Conservation (phyloP, 192 early-diverging fungal species). For the Backusella circina region DNA sequence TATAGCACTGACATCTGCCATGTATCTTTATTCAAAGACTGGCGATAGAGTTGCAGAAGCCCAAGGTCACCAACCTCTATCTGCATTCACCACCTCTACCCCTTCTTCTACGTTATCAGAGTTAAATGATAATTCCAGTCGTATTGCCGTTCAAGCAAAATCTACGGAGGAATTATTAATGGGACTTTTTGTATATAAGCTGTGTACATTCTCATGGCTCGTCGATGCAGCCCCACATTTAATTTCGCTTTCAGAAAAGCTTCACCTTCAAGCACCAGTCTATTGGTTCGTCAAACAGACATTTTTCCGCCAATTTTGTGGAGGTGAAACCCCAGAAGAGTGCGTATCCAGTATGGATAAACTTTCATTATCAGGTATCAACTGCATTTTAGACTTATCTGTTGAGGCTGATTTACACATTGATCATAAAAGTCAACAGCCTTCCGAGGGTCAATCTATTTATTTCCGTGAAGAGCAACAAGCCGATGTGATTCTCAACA, state of each 20-base stretch:
- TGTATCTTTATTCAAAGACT: neutral
- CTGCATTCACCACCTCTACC: neutral
- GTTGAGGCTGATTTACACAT: slow-evolving; percentile 82
- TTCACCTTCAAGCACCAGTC: slow-evolving; percentile 43
- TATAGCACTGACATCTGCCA: neutral
- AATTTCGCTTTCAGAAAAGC: slow-evolving; percentile 50
- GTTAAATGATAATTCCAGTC: slow-evolving; percentile 33
- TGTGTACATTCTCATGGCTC: slow-evolving; percentile 57
- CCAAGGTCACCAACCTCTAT: neutral
- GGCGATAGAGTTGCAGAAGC: slow-evolving; percentile 15
- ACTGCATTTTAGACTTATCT: slow-evolving; percentile 82
- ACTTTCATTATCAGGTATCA: slow-evolving; percentile 61
- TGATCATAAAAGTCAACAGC: slow-evolving; percentile 31
- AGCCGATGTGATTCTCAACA: slow-evolving; percentile 61
- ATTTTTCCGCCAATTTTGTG: slow-evolving; percentile 90
- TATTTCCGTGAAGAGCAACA: slow-evolving; percentile 20
- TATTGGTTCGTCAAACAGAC: slow-evolving; percentile 76
- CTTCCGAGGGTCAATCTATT: slow-evolving; percentile 38
- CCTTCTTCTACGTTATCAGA: slow-evolving; percentile 19
- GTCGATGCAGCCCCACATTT: slow-evolving; percentile 54
- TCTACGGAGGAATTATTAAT: slow-evolving; percentile 55
- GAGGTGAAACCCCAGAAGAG: slow-evolving; percentile 82
- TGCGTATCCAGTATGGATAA: slow-evolving; percentile 75
- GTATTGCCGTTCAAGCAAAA: slow-evolving; percentile 47
- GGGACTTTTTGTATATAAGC: slow-evolving; percentile 62